phyloP scores from a whole-genome alignment of 116 monocot species.

The Thalassia testudinum region DNA sequence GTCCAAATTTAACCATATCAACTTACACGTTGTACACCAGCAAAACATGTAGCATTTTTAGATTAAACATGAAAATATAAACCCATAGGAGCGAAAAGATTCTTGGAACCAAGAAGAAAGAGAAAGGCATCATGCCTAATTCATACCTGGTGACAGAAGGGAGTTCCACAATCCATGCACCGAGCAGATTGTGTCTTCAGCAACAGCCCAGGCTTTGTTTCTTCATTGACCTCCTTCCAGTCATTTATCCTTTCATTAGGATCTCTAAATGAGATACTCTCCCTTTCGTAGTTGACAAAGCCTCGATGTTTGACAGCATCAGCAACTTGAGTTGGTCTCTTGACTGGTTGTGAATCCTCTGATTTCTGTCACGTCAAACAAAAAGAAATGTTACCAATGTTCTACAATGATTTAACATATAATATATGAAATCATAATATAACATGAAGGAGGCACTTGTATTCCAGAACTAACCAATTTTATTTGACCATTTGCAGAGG shows the following conservation, averaged over 20 bases:
- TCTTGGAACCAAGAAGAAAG: too few species aligned
- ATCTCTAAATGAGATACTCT: slow-evolving; percentile 65
- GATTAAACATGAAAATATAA: too few species aligned
- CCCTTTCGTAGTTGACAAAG: slow-evolving; percentile 69
- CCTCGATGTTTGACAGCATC: slow-evolving; percentile 84
- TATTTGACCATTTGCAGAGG: slow-evolving; percentile 16
- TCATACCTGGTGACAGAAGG: slow-evolving; percentile 95
- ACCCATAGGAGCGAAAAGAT: too few species aligned
- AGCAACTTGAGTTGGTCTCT: slow-evolving; percentile 67
- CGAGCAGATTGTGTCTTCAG: slow-evolving; percentile 96
- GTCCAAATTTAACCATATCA: too few species aligned
- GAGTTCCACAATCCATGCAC: slow-evolving; percentile 99
- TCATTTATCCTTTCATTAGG: slow-evolving; percentile 65
- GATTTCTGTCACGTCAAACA: slow-evolving; percentile 9
- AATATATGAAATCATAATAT: too few species aligned
- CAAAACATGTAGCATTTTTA: too few species aligned
- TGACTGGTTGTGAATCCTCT: slow-evolving; percentile 9
- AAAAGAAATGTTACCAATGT: background rate
- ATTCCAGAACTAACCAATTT: slow-evolving; percentile 18
- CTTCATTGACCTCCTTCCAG: slow-evolving; percentile 84
- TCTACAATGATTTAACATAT: background rate
- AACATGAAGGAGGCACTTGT: background rate
- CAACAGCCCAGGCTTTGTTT: slow-evolving; percentile 66
- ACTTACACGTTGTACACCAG: too few species aligned
- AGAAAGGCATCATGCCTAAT: too few species aligned